Base-by-base conservation (phyloP, 164 flowering plant genomes). In the Nymphaea thermarum region DNA sequence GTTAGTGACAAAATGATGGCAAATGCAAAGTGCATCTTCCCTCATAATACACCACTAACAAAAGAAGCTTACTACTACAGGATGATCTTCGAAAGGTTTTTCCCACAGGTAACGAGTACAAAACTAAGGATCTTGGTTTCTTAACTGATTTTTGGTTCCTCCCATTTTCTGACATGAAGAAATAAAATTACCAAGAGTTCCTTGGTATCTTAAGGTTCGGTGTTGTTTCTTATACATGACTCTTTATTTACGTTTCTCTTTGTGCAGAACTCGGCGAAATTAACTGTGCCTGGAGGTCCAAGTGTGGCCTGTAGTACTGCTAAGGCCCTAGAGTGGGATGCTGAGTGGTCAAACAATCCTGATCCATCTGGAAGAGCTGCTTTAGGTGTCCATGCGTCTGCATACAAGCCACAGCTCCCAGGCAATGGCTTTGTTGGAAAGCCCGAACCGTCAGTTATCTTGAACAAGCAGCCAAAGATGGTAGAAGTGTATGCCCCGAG, bases 291-390 rank as follows among this genome's bases (percentile, higher is more conserved):
- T 2, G 95, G 96, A 43, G 98, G 98, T 43, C 82, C 97, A n/a
- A 89, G 93, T 61, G 71, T 94, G 11, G 97, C 98, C 5, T 94
- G 98, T 79, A 88, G 93, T 81, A 89, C 98, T 3, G 95, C 94
- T 36, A 90, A 82, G 73, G 98, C 98, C 42, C 72, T 91, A 1
- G 96, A 85, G 62, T 94, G 98, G 98, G 97, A 94, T 61, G 80
- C 85, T 3, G 63, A 83, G 11, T 94, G 98, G 98, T 81, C 91
- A 0, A 84, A 83, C 42, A 89, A 91, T 68, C 90, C 86, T 15
- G 98, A 93, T 67, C 98, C 98, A 0, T 93, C 98, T 2, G 97
- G 98, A 57, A 80, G 97, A 78, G 97, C 96, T 67, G 93, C 97
- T 5, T 53, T 88, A 8, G 98, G 97, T 47, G 91, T 93, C 42